These are phyloP conservation scores for Russula brevipes DNA, from an alignment of 768 basidiomycete species.

Conservation along the genomic window DNA sequence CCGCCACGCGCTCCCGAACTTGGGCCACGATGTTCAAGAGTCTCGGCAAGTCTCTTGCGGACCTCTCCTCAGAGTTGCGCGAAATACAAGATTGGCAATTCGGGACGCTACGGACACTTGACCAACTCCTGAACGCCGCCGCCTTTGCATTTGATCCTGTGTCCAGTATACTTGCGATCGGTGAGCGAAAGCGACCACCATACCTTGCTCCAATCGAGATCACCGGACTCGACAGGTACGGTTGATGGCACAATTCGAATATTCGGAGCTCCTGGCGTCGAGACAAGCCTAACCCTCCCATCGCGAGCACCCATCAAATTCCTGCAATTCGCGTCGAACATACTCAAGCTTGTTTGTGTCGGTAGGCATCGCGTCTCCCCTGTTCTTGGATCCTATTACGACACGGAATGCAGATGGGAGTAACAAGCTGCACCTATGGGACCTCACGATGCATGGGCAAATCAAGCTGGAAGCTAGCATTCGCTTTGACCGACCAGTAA, in stretches of 20 bases:
- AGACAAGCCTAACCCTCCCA: slow-evolving; percentile 45
- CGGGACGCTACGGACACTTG: slow-evolving; percentile 44
- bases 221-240: slow-evolving; percentile 45
- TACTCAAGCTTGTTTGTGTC: slow-evolving; percentile 53
- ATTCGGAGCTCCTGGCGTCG: slow-evolving; percentile 64
- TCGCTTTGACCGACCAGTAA: slow-evolving; percentile 43
- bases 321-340: slow-evolving; percentile 53
- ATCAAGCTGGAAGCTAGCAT: slow-evolving; percentile 50
- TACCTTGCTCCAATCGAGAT: neutral
- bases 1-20: neutral
- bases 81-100: slow-evolving; percentile 57
- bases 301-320: slow-evolving; percentile 46
- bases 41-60: slow-evolving; percentile 34
- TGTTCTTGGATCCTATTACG: neutral
- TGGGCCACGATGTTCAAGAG: slow-evolving; percentile 13
- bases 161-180: slow-evolving; percentile 55
- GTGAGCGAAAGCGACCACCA: slow-evolving; percentile 33
- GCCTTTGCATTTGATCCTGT: slow-evolving; percentile 56
- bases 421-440: slow-evolving; percentile 56
- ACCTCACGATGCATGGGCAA: slow-evolving; percentile 46
- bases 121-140: slow-evolving; percentile 48
- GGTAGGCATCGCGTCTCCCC: slow-evolving; percentile 39
- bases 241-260: slow-evolving; percentile 56
- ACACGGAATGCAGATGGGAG: slow-evolving; percentile 40
- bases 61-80: slow-evolving; percentile 53